Evolutionary conservation across 805 yeast genomes (phyloP).

Genomic region (Yarrowia yakushimensis): DNA sequence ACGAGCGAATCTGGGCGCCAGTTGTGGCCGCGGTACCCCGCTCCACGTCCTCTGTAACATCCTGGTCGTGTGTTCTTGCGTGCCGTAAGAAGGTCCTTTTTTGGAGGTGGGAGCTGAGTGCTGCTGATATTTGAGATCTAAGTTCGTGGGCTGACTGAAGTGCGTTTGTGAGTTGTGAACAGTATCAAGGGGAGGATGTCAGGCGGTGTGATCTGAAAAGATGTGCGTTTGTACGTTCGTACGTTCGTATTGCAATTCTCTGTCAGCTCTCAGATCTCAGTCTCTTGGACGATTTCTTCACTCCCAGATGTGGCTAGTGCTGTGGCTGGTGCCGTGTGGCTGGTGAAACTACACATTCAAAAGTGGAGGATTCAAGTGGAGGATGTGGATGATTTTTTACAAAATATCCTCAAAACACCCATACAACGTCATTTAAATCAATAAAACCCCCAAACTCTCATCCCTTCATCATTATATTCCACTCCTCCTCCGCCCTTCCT

Average conservation of each 20-base stretch:
- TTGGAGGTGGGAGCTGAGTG: background rate
- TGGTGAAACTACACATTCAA: no score
- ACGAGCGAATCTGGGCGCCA: background rate
- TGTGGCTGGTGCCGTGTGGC: slow-evolving; percentile 1
- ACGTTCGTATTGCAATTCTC: no score
- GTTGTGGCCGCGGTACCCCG: background rate
- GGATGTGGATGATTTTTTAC: no score
- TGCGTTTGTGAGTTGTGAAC: background rate
- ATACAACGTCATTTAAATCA: no score
- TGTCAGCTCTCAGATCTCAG: no score
- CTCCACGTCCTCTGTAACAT: background rate
- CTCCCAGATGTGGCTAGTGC: slow-evolving; percentile 11
- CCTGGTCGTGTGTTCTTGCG: background rate
- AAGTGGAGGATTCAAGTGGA: no score
- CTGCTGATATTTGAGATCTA: background rate
- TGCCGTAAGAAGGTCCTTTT: background rate
- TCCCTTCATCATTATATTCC: no score
- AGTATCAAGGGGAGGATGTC: no score
- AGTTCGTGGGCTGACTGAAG: background rate
- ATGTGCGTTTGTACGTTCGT: no score
- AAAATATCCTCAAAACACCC: no score
- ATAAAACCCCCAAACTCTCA: no score
- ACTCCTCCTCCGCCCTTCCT: background rate
- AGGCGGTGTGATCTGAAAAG: no score
- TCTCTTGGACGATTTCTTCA: background rate